Evolutionary conservation across 2,329 filamentous ascomycete species (phyloP), one percentile per base, ranked within the genome.

Genomic region (Cercospora brassicicola): DNA sequence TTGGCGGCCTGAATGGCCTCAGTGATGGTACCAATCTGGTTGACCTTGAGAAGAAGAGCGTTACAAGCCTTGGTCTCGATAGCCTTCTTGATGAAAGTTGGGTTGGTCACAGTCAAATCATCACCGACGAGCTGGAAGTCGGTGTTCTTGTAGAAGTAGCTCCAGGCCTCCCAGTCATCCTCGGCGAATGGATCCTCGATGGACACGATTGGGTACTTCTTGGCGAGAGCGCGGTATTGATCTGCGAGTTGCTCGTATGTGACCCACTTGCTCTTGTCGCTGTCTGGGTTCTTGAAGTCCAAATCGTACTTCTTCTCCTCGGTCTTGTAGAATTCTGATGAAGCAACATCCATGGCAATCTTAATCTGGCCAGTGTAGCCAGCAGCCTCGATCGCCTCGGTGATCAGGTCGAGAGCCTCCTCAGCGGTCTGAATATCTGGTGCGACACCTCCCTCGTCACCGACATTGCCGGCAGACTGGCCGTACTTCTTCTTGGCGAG

Each of bases 151-250:
- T 91, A 97, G 91, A 98, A 99, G 90, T 98, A 97, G 89, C 92
- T 96, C 95, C 95, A 99, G 71, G 95, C 95, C 89, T 98, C 94
- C 95, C 95, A 99, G 88, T 99, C 95, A 79, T 98, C 95, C 89
- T 99, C 95, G 73, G 93, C 94, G 85, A 99, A 99, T 81, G 95
- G 95, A 82, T 99, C 95, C 87, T 99, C 95, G 78, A 99, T 98
- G 83, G 89, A 92, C 85, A 98, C 93, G 79, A 99, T 99, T 79
- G 95, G 94, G 87, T 99, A 99, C 87, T 97, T 97, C 88, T 90
- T 88, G 81, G 88, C 87, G 71, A 99, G 90, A 57, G 89, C 86
- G 82, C 91, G 89, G 90, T 99, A 72, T 78, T 96, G 85, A 79
- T 91, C 89, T 80, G 95, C 94, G 72, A 99, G 91, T 86, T 99